Base-by-base conservation (phyloP, 2,329 filamentous ascomycete genomes). In the Nemania bipapillata region DNA sequence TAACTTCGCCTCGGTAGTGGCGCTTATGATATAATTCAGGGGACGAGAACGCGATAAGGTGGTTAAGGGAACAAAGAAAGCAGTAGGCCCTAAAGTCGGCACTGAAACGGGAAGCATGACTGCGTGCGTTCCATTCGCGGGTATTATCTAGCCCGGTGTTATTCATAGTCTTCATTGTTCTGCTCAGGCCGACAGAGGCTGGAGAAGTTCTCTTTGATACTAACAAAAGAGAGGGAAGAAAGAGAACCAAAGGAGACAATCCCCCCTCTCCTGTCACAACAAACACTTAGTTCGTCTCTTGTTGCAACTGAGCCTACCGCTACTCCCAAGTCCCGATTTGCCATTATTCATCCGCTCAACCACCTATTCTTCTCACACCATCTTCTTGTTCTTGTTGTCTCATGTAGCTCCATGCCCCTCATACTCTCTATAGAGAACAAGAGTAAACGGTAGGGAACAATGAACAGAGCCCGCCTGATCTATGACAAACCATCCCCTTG, bases 221-320 rank as follows among this genome's bases (percentile, higher is more conserved):
- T 35, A 63, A 69, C 70, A 69, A 72, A 65, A 69, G 58, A 69
- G 57, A 55, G 40, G 15, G 40, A 62, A 65, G 61, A 64, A 68
- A 60, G 63, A 63, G 26, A 20, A 2, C 20, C n/a, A 20, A 54
- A 30, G 53, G 59, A 65, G 24, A 72, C 70, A 72, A 72, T 71
- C 60, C 49, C 37, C 53, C 42, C 53, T 42, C 24, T 64, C 61
- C 59, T 53, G 28, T 56, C 55, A 11, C 28, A 70, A 72, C 70
- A 72, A 72, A 63, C 65, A 68, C 70, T 70, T 72, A 53, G 70
- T 72, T 66, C 49, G 52, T 45, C 28, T 61, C 58, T 57, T 66
- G 52, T 61, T 58, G 42, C 63, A 32, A 35, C 32, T 56, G 30
- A 20, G 45, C 54, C 58, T 65, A 57, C 56, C 52, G 59, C 63